A percentile compares a stretch with the other conserved stretches of the same genome.
These are phyloP conservation scores for Monilinia vaccinii-corymbosi DNA, from an alignment of 2,329 filamentous ascomycete species.

Conservation along the genomic window DNA sequence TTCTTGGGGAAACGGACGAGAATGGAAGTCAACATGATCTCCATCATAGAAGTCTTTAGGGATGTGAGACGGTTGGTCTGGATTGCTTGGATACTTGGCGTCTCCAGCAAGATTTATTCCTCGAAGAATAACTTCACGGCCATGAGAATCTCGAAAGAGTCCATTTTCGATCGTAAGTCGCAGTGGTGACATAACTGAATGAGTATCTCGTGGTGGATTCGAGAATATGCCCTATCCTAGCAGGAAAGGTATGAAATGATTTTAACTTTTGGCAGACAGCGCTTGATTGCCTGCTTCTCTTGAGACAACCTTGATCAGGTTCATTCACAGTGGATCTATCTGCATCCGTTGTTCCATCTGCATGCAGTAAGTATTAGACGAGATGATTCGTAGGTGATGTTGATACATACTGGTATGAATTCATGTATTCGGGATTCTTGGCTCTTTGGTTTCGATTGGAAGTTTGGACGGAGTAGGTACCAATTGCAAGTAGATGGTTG, in stretches of 20 bases:
- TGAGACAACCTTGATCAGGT: background rate
- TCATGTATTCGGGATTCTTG: background rate
- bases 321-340: background rate
- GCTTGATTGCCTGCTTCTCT: background rate
- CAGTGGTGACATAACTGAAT: constrained; percentile 55
- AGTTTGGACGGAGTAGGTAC: background rate
- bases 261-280: background rate
- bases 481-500: too few relatives aligned
- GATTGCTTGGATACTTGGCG: constrained; percentile 76
- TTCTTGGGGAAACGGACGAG: constrained; percentile 71
- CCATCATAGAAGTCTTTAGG: constrained; percentile 79
- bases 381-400: background rate
- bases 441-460: background rate
- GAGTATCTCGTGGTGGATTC: background rate
- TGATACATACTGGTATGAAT: background rate
- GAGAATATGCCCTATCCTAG: background rate
- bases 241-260: background rate
- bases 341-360: background rate
- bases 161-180: constrained; percentile 77
- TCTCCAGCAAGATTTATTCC: constrained; percentile 93
- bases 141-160: constrained; percentile 70
- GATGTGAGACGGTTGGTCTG: constrained; percentile 73
- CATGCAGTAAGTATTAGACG: background rate
- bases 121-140: constrained; percentile 78
- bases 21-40: constrained; percentile 82